Conservation (phyloP, 2,329 filamentous ascomycete species). For the Aureobasidium namibiae region DNA sequence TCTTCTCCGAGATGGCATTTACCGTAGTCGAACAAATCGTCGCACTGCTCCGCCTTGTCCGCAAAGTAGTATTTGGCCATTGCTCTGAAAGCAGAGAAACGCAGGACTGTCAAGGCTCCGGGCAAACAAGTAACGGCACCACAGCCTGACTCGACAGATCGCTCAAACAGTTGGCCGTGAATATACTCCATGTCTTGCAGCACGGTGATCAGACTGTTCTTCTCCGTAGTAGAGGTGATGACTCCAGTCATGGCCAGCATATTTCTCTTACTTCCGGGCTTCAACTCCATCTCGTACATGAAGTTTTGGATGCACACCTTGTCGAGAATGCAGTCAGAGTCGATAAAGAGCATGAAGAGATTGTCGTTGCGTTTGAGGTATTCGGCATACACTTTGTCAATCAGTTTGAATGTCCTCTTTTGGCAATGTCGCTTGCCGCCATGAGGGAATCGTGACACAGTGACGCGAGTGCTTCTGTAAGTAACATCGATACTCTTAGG, state of each 20-base stretch:
- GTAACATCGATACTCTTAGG: slow-evolving; percentile 84
- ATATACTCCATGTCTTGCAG: slow-evolving; percentile 98
- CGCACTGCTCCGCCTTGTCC: slow-evolving; percentile 89
- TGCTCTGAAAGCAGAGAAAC: slow-evolving; percentile 89
- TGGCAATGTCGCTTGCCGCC: slow-evolving; percentile 92
- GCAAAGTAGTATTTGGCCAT: slow-evolving; percentile 99
- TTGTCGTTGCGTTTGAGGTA: slow-evolving; percentile 86
- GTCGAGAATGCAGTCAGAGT: slow-evolving; percentile 93
- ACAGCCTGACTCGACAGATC: slow-evolving; percentile 89
- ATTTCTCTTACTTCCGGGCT: slow-evolving; percentile 80
- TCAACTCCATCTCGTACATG: slow-evolving; percentile 97
- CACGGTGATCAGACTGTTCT: slow-evolving; percentile 80
- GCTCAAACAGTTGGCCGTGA: slow-evolving; percentile 91
- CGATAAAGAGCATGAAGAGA: slow-evolving; percentile 91
- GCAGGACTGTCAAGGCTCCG: slow-evolving; percentile 88
- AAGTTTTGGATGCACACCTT: slow-evolving; percentile 91
- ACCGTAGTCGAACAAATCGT: slow-evolving; percentile 92
- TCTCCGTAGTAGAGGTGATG: slow-evolving; percentile 87
- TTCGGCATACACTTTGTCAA: slow-evolving; percentile 82
- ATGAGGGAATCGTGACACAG: slow-evolving; percentile 84
- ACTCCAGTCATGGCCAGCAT: slow-evolving; percentile 98
- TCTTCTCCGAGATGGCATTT: slow-evolving; percentile 95
- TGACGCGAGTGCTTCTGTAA: slow-evolving; percentile 76
- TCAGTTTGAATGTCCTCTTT: slow-evolving; percentile 84
- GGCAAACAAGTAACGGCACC: slow-evolving; percentile 91